phyloP scores from a whole-genome alignment of 1,284 basidiomycete species.

The Ustilago bromivora region DNA sequence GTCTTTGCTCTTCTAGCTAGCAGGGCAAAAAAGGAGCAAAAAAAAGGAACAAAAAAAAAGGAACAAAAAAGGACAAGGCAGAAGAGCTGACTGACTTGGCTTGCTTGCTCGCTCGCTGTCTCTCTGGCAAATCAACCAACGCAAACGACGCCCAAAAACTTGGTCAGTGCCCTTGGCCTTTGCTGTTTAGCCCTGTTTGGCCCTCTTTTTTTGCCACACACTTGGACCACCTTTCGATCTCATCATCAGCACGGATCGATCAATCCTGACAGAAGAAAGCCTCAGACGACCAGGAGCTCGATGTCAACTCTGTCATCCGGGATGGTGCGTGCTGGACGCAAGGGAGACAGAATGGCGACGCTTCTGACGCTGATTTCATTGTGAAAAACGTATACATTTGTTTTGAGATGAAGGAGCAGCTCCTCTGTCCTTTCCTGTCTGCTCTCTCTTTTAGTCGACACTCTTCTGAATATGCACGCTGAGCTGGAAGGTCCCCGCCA shows the following conservation, averaged over 20 bases:
- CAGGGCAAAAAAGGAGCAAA: background rate
- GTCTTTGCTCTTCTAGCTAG: background rate
- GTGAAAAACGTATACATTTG: background rate
- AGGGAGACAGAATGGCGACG: conserved; percentile 5
- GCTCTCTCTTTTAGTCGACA: background rate
- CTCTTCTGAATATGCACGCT: conserved; percentile 2
- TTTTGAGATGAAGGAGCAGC: background rate
- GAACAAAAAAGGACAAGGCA: too few relatives aligned
- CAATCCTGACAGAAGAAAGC: too few relatives aligned
- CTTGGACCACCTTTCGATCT: background rate
- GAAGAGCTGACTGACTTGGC: too few relatives aligned
- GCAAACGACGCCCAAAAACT: background rate
- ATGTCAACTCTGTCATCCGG: background rate
- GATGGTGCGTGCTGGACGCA: conserved; percentile 12
- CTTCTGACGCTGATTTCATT: background rate
- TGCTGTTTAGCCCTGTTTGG: background rate
- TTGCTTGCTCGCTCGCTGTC: too few relatives aligned
- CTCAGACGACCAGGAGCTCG: background rate
- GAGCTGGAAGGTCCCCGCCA: conserved; percentile 16
- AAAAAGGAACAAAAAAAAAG: background rate
- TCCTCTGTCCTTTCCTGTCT: background rate
- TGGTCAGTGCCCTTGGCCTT: background rate
- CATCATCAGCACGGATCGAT: background rate
- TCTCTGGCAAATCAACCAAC: too few relatives aligned
- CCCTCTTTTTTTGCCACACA: background rate